Evolutionary conservation across 345 rosid genomes (phyloP), one percentile per base, ranked within the genome.

Genomic region (Balakata baccata): DNA sequence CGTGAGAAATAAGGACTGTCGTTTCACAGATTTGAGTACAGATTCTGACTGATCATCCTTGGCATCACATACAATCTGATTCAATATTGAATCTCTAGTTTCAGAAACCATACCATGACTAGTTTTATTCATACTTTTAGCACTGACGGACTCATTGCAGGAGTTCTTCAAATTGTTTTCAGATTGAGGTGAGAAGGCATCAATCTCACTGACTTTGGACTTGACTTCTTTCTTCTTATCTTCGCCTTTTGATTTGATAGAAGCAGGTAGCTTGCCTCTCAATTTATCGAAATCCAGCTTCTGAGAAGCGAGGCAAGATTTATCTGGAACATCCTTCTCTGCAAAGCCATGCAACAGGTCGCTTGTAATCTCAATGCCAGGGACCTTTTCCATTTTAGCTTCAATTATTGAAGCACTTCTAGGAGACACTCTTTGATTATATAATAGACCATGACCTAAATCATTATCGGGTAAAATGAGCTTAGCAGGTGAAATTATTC

Each of bases 11-110:
- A 76, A 59, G 75, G 82, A 80, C 77, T 76, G 84, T 54, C 64
- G 80, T 76, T 81, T 90, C 37, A 58, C 77, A 68, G 87, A 80
- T 79, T 74, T 89, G 45, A 79, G 74, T 65, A 88, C 81, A 61
- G 85, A 65, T 74, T 90, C 91, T 74, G 81, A 47, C 8, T 85
- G 87, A 77, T 86, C 89, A 82, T 76, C 84, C 72, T 78, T 78
- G 12, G 68, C 69, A 77, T 81, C 85, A 41, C 20, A 69, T 41
- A 85, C 87, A 72, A 89, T 45, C 83, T 86, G 86, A 70, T 85
- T 92, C 80, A 90, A 77, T 68, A 86, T 49, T 45, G 52, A 57
- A 60, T 81, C 77, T 69, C 82, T 80, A 63, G 84, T 52, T 77
- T 78, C 83, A 74, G 85, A 68, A 74, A 72, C 73, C 22, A 34